phyloP scores from a whole-genome alignment of 139 green algal species.

The Tetratostichococcus sp. region DNA sequence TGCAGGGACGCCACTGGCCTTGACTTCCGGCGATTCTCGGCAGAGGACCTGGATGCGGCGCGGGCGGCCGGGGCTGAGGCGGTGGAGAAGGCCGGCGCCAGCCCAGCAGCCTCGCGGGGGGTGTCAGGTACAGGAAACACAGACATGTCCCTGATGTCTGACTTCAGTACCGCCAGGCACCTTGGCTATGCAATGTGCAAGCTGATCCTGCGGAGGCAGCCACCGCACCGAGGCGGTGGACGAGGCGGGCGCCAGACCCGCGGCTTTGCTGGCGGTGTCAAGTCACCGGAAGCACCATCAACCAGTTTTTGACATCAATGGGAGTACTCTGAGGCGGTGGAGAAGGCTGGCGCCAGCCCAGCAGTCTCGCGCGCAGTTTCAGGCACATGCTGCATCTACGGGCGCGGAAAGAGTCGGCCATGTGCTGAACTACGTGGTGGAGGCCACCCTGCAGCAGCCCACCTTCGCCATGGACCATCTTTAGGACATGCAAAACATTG shows the following conservation, averaged over 20 bases:
- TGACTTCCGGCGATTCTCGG: constrained; percentile 6
- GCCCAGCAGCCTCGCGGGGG: too few relatives aligned
- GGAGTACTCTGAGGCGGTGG: constrained; percentile 17
- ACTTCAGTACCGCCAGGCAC: too few relatives aligned
- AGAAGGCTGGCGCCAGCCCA: background rate
- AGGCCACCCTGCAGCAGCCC: background rate
- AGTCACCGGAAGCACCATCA: background rate
- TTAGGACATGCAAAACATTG: background rate
- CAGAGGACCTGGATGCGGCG: background rate
- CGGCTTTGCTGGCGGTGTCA: background rate
- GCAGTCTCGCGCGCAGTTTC: constrained; percentile 8
- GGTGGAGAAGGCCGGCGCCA: constrained; percentile 4
- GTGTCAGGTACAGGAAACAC: background rate
- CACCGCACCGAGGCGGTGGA: constrained; percentile 20
- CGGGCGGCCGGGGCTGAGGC: constrained; percentile 21
- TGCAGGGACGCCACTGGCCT: constrained; percentile 50
- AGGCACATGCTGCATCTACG: constrained; percentile 25
- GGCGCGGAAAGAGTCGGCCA: constrained; percentile 42
- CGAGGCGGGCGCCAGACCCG: background rate
- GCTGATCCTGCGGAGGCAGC: background rate
- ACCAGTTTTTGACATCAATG: too few relatives aligned
- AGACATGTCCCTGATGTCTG: too few relatives aligned
- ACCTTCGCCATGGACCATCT: too few relatives aligned
- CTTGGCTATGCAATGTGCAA: too few relatives aligned
- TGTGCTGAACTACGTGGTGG: constrained; percentile 72